Evolutionary conservation across 2,329 filamentous ascomycete species (phyloP), one percentile per base, ranked within the genome.

Genomic region (Cladosporium sp.): DNA sequence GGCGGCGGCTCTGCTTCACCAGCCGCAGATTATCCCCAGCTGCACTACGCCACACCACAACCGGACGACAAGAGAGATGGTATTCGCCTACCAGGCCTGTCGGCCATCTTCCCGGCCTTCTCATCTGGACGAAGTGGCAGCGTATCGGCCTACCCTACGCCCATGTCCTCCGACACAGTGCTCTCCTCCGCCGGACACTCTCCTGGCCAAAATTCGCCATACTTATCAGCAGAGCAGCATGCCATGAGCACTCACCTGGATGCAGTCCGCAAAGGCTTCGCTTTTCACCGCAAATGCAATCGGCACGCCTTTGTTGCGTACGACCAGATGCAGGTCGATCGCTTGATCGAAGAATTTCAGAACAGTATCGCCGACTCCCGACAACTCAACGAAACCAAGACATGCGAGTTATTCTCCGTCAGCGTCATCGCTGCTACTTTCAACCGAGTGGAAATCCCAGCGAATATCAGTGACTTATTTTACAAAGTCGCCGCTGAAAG

Each of bases 261-360:
- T 15, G 60, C 51, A n/a, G 26, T 64, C 12, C 51, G 51, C 4
- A 51, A 47, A 4, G 60, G 60, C 24, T 64, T 55, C 18, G 60
- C 60, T 6, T 64, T 64, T 51, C 60, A 64, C 49, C 60, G 51
- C 14, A 32, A 47, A 47, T 64, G 60, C 36, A 64, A 55, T 11
- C 60, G 51, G 11, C 32, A 64, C 14, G 10, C 26, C 21, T 64
- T 64, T 36, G 0, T 47, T 5, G 60, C 60, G 2, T 64, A 55
- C 51, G 26, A 57, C 2, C 18, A 64, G 14, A 14, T 24, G 15
- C 47, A 64, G 15, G 32, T 52, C 4, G 60, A 57, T 15, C 32
- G 32, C 18, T 24, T 64, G 18, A 24, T 64, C 21, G 26, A 41
- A 8, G 60, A 64, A 12, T 57, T 44, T 14, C 60, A 64, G 44